Evolutionary conservation across 2,329 filamentous ascomycete species (phyloP), one percentile per base, ranked within the genome.

Genomic region (Emergomyces africanus): DNA sequence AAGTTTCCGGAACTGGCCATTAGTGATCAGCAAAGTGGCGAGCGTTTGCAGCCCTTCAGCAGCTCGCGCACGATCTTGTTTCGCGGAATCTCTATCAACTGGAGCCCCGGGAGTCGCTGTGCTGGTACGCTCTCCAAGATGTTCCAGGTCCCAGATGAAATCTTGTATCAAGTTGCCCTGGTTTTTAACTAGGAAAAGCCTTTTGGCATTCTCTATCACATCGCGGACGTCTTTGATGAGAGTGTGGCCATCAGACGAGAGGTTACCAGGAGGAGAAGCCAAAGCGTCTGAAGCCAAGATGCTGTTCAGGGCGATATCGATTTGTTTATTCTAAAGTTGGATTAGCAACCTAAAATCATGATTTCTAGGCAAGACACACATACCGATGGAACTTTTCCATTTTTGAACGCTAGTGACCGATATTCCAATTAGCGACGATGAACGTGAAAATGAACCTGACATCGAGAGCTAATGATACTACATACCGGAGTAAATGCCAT

Each of bases 1-100:
- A 39, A 96, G 83, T 78, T 96, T 96, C 66, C 90, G 83, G 80
- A 95, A 96, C 72, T 97, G 91, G 65, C 94, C 94, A 68, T 99
- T 99, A 67, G 91, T 95, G 68, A 97, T 87, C 67, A 97, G 78
- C 60, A 99, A 79, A 20, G 87, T 91, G 57, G 92, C 94, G 0
- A 99, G 79, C 3, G 90, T 96, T 66, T 90, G 86, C 50, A 99
- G 75, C 30, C 92, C 94, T 64, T 96, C 84, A 9, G 95, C 78
- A 1, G 88, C 90, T 71, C 92, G 81, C 63, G 94, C 84, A 46
- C 87, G 89, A 71, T 99, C 89, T 70, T 92, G 86, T 75, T 87
- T 84, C 30, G 88, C 89, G 1, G 82, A 81, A 0, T 88, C 85
- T 77, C 90, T 95, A 69, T 84, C 81, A 54, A 95, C 67, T 0